Base-by-base conservation (phyloP, 164 flowering plant genomes). In the Vitis labrusca region DNA sequence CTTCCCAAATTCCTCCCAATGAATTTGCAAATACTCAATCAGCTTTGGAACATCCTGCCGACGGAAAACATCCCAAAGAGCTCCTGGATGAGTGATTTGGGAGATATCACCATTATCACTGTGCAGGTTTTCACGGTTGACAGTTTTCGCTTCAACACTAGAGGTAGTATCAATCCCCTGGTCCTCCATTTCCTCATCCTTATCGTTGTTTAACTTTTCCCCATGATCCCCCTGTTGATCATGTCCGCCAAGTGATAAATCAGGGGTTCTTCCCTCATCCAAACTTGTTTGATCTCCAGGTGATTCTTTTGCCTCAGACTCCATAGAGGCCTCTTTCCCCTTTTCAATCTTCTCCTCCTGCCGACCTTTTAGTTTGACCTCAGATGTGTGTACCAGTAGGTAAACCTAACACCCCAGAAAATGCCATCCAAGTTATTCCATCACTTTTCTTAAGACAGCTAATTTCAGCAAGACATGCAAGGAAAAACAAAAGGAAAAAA, bases 11-110 rank as follows among this genome's bases (percentile, higher is more conserved):
- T 86, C 93, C 73, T 76, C 62, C 76, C 82, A 77, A 66, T 89
- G 90, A 15, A 69, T 58, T 77, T 51, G 79, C 73, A 93, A 62
- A 81, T 89, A 95, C 71, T 91, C 90, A 55, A 71, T 76, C 67
- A 95, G 68, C 77, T 84, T 90, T 58, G 92, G 88, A 72, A 85
- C 86, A 85, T 95, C 99, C 81, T 88, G 82, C 55, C 91, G 82
- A 12, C 92, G 89, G 63, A 93, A 95, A 65, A 95, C 83, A 79
- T 93, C 97, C 98, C 97, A 95, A 69, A 76, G 65, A 64, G 84
- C 89, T 73, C 92, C 97, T 16, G 87, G 79, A 64, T 27, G 65
- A 65, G 79, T 64, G 52, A 78, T 77, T 59, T 61, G 77, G 9
- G 73, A 49, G 37, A 49, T 13, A 51, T 65, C 73, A 32, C 51